phyloP scores from a whole-genome alignment of 208 protist genomes.

The Acanthamoeba rhysodes region DNA sequence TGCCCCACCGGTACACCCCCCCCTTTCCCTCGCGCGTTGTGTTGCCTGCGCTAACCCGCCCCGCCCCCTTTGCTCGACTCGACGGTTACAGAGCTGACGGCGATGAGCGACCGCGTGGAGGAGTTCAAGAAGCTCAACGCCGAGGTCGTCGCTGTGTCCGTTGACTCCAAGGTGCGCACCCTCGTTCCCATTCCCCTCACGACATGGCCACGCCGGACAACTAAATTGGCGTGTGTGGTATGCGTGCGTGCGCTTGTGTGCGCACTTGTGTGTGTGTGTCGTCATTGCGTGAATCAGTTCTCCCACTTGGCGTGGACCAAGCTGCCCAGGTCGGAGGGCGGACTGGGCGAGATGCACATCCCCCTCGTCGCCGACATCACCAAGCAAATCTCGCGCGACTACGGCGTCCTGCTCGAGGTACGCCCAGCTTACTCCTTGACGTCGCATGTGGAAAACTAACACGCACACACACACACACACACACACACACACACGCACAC shows the following conservation, averaged over 20 bases:
- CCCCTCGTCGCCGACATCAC: conserved; percentile 97
- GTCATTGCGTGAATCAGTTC: not conserved
- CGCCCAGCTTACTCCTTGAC: not conserved
- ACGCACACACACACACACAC: no score
- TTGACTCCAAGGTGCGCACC: conserved; percentile 92
- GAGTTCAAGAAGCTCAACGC: conserved; percentile 93
- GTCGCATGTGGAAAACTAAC: no score
- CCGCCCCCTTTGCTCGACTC: no score
- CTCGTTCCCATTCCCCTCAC: not conserved
- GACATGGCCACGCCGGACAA: no score
- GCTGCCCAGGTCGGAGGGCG: conserved; percentile 96
- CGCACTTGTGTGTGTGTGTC: not conserved
- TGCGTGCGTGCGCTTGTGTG: no score
- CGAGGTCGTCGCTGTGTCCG: conserved; percentile 95
- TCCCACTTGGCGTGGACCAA: conserved; percentile 94
- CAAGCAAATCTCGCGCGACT: conserved; percentile 94
- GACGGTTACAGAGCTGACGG: conserved; percentile 92
- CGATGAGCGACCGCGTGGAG: conserved; percentile 95
- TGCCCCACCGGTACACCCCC: no score
- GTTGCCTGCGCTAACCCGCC: no score
- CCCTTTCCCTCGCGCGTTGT: no score
- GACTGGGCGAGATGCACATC: conserved; percentile 96
- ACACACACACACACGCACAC: no score
- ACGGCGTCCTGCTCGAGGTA: conserved; percentile 95
- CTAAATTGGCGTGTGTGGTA: not conserved